A percentile compares a stretch with the other conserved stretches of the same genome.
These are phyloP conservation scores for Pythium utonaiense DNA, from an alignment of 352 stramenopile species.

Conservation along the genomic window DNA sequence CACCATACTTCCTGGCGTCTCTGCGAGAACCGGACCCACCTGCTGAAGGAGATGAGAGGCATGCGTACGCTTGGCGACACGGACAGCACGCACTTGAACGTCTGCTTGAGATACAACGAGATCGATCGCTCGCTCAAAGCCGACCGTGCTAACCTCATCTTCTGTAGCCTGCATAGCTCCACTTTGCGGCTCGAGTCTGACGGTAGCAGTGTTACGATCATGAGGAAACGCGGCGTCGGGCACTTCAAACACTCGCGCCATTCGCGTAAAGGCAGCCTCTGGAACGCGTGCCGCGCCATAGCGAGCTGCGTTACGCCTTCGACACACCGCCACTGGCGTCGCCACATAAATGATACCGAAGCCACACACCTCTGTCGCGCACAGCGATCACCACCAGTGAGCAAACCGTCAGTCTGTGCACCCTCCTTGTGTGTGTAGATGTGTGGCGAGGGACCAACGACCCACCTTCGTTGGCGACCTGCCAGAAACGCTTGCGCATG, in stretches of 20 bases:
- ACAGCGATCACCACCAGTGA: no score
- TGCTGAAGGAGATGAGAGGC: background rate
- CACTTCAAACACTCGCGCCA: slow-evolving; percentile 46
- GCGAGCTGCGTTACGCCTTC: slow-evolving; percentile 38
- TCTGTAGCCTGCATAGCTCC: background rate
- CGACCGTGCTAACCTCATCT: background rate
- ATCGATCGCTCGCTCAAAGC: background rate
- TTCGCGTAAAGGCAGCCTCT: slow-evolving; percentile 39
- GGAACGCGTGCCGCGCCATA: slow-evolving; percentile 29
- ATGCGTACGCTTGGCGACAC: background rate
- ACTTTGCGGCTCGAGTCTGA: background rate
- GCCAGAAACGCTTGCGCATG: slow-evolving; percentile 63
- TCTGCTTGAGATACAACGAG: background rate
- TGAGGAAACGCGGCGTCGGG: slow-evolving; percentile 6
- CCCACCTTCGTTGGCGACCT: slow-evolving; percentile 46
- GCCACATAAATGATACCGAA: slow-evolving; percentile 19
- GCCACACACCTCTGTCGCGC: slow-evolving; percentile 4
- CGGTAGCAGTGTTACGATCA: slow-evolving; percentile 23
- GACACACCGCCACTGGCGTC: slow-evolving; percentile 26
- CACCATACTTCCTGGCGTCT: no score
- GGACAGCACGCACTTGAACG: background rate
- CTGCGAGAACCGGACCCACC: background rate
- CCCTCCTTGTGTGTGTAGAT: no score
- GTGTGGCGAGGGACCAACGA: no score
- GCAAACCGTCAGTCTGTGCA: no score